These are phyloP conservation scores for Diversispora epigaea DNA, from an alignment of 192 early-diverging fungal genomes.

Conservation along the genomic window DNA sequence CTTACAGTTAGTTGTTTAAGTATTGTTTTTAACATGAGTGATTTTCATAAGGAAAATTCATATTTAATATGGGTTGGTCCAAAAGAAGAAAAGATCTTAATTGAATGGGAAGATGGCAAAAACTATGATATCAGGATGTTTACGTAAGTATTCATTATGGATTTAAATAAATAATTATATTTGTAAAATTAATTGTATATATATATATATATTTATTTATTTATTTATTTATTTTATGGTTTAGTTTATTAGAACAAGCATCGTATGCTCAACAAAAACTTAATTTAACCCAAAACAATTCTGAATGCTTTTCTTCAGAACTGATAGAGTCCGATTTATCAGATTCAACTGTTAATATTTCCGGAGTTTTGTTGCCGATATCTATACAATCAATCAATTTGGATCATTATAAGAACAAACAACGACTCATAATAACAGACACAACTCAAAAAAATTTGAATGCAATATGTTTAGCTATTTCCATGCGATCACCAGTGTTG, in stretches of 20 bases:
- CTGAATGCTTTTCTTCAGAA: constrained; percentile 11
- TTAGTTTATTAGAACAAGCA: constrained; percentile 52
- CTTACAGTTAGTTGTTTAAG: constrained; percentile 46
- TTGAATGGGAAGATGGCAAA: constrained; percentile 39
- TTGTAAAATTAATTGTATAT: neutral
- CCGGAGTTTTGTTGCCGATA: constrained; percentile 64
- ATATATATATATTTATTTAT: neutral
- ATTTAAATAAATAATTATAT: neutral
- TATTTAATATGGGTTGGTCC: constrained; percentile 34
- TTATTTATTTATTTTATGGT: constrained; percentile 10
- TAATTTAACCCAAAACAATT: constrained; percentile 44
- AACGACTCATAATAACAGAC: constrained; percentile 70
- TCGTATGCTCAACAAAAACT: constrained; percentile 46
- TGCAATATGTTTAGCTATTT: constrained; percentile 79
- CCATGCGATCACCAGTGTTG: constrained; percentile 83
- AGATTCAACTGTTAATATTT: constrained; percentile 58
- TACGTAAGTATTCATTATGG: constrained; percentile 32
- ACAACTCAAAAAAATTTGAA: constrained; percentile 77
- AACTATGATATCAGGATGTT: constrained; percentile 39
- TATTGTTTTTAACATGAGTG: constrained; percentile 52
- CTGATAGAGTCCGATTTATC: constrained; percentile 48
- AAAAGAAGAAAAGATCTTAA: constrained; percentile 25
- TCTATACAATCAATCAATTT: constrained; percentile 29
- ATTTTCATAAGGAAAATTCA: constrained; percentile 39
- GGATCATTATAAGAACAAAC: constrained; percentile 16